Base-by-base conservation (phyloP, 1,284 basidiomycete species). In the Heterobasidion occidentale region DNA sequence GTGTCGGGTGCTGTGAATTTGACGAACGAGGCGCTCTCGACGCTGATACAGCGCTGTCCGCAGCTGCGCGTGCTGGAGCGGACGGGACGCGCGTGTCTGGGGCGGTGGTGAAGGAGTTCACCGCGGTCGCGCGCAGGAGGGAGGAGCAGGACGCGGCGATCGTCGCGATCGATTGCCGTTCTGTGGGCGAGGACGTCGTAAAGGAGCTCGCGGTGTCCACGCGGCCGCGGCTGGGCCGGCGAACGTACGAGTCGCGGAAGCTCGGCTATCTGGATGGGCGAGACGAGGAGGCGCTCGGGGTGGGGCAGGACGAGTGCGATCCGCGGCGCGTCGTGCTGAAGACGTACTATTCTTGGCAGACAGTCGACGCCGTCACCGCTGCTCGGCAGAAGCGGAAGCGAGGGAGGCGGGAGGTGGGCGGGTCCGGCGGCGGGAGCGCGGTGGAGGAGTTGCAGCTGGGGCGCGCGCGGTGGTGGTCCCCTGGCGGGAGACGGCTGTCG, bases 281-380 rank as follows among this genome's bases (percentile, higher is more conserved):
- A 58, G 88, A 90, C 64, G 75, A 76, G 9, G 83, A 86, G 60
- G 77, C 78, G 48, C 64, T 84, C 55, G 80, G 78, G 63, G 68
- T 83, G 14, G 86, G 84, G 44, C 81, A 88, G 68, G 86, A 90
- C 67, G 90, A 91, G 67, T 88, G 88, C 65, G 86, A 89, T 59
- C 76, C 80, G 62, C 69, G 65, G 60, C 74, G 84, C n/a, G 84
- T 94, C 9, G 83, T 88, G 51, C 64, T 94, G 59, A 93, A 92
- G 80, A 86, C 86, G 36, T 94, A 92, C 66, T 89, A 89, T 71
- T 84, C 85, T 54, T 94, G 92, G 92, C 86, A 89, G 73, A 84
- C 80, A 14, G 90, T 93, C 27, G 89, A 89, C 65, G 79, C 81
- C 1, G 86, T 90, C 56, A 76, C 77, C 56, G 74, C 77, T 36